Base-by-base conservation (phyloP, 352 stramenopile species). In the Globisporangium mamillatum region DNA sequence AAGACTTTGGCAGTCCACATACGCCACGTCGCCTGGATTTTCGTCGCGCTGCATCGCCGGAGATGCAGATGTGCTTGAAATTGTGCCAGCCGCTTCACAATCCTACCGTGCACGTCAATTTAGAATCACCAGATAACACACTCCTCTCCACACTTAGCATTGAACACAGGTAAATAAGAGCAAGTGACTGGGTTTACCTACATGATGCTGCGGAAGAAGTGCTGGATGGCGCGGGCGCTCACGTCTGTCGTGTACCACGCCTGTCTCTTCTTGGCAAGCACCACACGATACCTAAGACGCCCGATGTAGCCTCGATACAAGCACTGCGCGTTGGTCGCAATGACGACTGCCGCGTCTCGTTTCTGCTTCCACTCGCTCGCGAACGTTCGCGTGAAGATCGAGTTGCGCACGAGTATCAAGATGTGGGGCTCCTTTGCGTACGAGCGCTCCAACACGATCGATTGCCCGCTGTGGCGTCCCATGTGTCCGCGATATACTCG, bases 121-220 rank as follows among this genome's bases (percentile, higher is more conserved):
- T 18, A n/a, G 20, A 18, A 48, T 22, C 54, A 34, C 27, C 54
- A 60, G 6, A 60, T 14, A 22, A 5, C 54, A 36, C 32, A 22
- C 12, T 14, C 57, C 12, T 25, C 58, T 62, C 52, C 12, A 34
- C 36, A 22, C 38, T 54, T 20, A 72, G 36, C 70, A 24, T 27
- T 55, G 18, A 22, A 7, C 48, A 55, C 20, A 29, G 25, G 12
- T 14, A 58, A 58, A 3, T 20, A 18, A 46, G 55, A 29, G 29
- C 20, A 6, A 22, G 1, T 32, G 52, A 34, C 29, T 61, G 29
- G 18, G 10, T 58, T 20, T 48, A 86, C 82, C 66, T 77, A 93
- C 84, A 92, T 67, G 55, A 91, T 80, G 61, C 80, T 86, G 48
- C 82, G 84, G 60, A 93, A 93, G 68, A 93, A 92, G 66, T 90